Conservation (phyloP, 2,329 filamentous ascomycete genomes). For the Epichloe aotearoae region DNA sequence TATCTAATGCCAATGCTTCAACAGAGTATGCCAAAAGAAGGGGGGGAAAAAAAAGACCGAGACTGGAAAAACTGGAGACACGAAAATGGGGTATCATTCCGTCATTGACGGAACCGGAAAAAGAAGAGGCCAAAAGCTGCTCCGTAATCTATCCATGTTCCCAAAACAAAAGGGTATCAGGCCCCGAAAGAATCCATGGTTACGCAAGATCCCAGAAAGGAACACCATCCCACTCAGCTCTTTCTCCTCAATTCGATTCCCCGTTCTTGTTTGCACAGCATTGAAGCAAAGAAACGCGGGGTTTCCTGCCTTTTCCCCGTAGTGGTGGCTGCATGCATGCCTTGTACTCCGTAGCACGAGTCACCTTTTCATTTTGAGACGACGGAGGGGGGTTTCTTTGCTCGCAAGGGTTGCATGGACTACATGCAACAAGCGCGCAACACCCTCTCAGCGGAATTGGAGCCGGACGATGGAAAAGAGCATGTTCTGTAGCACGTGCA, state of each 20-base stretch:
- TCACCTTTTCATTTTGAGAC: neutral
- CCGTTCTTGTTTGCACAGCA: neutral
- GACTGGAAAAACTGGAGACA: neutral
- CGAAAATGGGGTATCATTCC: neutral
- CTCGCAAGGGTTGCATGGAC: neutral
- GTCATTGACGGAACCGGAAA: constrained; percentile 1
- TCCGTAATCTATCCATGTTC: neutral
- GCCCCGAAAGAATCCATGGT: neutral
- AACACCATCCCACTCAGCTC: neutral
- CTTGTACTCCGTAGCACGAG: neutral
- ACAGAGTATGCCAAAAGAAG: neutral
- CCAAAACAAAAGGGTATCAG: neutral
- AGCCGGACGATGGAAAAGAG: constrained; percentile 55
- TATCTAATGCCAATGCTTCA: constrained; percentile 1
- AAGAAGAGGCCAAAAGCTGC: neutral
- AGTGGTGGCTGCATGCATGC: neutral
- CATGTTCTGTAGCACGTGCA: constrained; percentile 62
- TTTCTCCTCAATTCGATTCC: neutral
- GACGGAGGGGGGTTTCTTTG: neutral
- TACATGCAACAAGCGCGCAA: neutral
- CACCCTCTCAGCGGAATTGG: constrained; percentile 30
- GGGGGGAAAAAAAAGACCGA: neutral
- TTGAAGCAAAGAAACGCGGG: neutral
- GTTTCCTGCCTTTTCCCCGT: neutral
- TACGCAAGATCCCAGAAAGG: neutral